phyloP scores from a whole-genome alignment of 805 yeast species.

The Yamadazyma olivae region DNA sequence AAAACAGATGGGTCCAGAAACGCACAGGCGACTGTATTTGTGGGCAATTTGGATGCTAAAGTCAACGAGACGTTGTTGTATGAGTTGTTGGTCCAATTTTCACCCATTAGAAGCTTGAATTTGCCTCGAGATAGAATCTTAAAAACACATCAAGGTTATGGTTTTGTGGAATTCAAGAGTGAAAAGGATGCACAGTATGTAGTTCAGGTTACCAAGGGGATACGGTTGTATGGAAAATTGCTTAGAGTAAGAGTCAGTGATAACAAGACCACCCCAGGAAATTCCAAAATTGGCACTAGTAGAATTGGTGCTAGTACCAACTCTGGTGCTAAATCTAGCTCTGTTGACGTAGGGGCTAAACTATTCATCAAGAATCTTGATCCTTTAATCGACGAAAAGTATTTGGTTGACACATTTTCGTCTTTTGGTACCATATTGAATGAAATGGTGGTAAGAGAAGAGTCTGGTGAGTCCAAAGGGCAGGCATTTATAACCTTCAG shows the following conservation, averaged over 20 bases:
- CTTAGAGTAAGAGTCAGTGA: conserved; percentile 32
- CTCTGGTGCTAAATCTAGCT: too few species aligned
- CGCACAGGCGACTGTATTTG: conserved; percentile 63
- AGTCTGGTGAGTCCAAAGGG: conserved; percentile 51
- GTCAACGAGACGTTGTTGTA: conserved; percentile 70
- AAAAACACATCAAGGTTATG: conserved; percentile 78
- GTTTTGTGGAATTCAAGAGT: conserved; percentile 71
- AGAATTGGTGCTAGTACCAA: conserved; percentile 1
- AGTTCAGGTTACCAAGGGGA: conserved; percentile 54
- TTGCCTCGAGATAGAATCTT: conserved; percentile 78
- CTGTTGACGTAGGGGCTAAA: conserved; percentile 48
- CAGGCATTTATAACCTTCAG: conserved; percentile 66
- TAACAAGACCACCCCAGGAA: conserved; percentile 10
- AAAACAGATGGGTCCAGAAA: conserved; percentile 49
- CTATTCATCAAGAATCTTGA: conserved; percentile 60
- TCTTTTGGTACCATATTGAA: conserved; percentile 63
- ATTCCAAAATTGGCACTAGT: conserved; percentile 1
- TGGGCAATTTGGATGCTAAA: conserved; percentile 78
- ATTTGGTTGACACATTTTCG: conserved; percentile 54
- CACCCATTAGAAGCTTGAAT: conserved; percentile 67
- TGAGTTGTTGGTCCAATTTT: conserved; percentile 82
- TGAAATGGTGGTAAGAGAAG: conserved; percentile 47
- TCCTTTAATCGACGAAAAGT: conserved; percentile 59
- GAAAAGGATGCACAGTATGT: conserved; percentile 70
- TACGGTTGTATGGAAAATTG: conserved; percentile 57